These are phyloP conservation scores for Lasiodiplodia gonubiensis DNA, from an alignment of 2,329 filamentous ascomycete genomes.

Conservation along the genomic window DNA sequence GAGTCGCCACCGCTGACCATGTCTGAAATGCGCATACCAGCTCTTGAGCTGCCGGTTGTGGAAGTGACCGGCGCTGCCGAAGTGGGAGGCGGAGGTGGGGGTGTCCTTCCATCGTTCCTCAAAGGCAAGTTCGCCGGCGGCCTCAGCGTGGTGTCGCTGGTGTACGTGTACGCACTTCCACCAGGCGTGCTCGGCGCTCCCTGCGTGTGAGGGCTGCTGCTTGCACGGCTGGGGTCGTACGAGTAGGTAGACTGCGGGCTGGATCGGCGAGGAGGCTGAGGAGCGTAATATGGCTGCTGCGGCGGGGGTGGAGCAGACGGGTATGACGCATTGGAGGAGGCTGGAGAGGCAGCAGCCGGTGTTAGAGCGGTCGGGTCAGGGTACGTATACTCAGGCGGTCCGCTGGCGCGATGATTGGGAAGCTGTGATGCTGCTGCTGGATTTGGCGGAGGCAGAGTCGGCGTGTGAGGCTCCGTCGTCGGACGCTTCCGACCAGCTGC, in stretches of 20 bases:
- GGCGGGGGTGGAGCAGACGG: slow-evolving; percentile 42
- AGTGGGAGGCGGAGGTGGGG: slow-evolving; percentile 35
- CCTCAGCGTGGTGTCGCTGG: slow-evolving; percentile 39
- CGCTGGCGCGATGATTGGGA: slow-evolving; percentile 38
- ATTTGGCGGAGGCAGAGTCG: slow-evolving; percentile 56
- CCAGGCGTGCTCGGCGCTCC: slow-evolving; percentile 44
- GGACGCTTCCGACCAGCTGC: slow-evolving; percentile 52
- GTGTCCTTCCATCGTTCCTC: slow-evolving; percentile 47
- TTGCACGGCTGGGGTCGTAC: slow-evolving; percentile 49
- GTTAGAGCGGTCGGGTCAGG: slow-evolving; percentile 53
- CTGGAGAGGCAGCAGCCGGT: slow-evolving; percentile 51
- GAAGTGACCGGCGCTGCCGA: slow-evolving; percentile 40
- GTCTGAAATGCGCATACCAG: slow-evolving; percentile 51
- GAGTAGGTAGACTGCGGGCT: slow-evolving; percentile 51
- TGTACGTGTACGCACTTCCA: slow-evolving; percentile 38
- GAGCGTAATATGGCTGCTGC: slow-evolving; percentile 48
- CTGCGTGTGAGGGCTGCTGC: slow-evolving; percentile 50
- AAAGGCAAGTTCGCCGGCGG: slow-evolving; percentile 38
- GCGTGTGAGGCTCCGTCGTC: slow-evolving; percentile 57
- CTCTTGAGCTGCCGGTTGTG: slow-evolving; percentile 24
- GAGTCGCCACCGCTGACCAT: slow-evolving; percentile 41
- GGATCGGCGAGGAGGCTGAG: slow-evolving; percentile 46
- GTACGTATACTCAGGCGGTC: slow-evolving; percentile 48
- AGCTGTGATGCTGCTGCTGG: slow-evolving; percentile 51
- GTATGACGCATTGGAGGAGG: slow-evolving; percentile 49